A percentile compares a stretch with the other conserved stretches of the same genome.
Evolutionary conservation across 2,329 filamentous ascomycete species (phyloP).

Genomic region (Nothophoma quercina): DNA sequence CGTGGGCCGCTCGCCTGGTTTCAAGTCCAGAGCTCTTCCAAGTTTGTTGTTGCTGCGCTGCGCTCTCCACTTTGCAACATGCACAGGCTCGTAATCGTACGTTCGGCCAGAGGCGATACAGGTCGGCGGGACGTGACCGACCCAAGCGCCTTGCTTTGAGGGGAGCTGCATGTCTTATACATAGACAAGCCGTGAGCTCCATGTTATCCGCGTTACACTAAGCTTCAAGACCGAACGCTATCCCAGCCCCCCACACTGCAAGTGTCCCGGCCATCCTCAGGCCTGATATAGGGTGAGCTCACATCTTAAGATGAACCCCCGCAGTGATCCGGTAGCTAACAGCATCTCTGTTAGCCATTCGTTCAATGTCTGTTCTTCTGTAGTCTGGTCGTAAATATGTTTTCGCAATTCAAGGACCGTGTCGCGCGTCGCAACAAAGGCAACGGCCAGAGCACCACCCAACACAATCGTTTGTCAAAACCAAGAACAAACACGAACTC

Average conservation of each 20-base stretch:
- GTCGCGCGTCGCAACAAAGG: slow-evolving; percentile 28
- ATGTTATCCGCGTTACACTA: slow-evolving; percentile 22
- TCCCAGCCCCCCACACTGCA: slow-evolving; percentile 17
- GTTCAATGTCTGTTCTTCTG: slow-evolving; percentile 24
- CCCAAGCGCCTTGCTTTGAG: slow-evolving; percentile 22
- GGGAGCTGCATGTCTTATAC: slow-evolving; percentile 21
- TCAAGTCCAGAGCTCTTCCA: slow-evolving; percentile 44
- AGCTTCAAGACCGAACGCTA: slow-evolving; percentile 17
- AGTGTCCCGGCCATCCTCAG: slow-evolving; percentile 20
- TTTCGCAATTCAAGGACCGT: slow-evolving; percentile 28
- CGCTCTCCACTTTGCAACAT: slow-evolving; percentile 29
- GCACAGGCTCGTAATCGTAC: slow-evolving; percentile 30
- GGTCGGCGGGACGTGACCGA: slow-evolving; percentile 22
- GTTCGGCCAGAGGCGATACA: slow-evolving; percentile 22
- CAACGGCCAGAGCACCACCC: slow-evolving; percentile 37
- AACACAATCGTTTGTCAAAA: slow-evolving; percentile 43
- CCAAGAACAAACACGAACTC: slow-evolving; percentile 49
- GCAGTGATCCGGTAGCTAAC: slow-evolving; percentile 1
- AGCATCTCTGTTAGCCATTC: slow-evolving; percentile 8
- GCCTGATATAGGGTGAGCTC: slow-evolving; percentile 10
- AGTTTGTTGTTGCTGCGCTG: slow-evolving; percentile 45
- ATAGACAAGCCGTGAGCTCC: slow-evolving; percentile 22
- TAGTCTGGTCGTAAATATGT: slow-evolving; percentile 23
- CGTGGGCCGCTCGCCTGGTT: slow-evolving; percentile 32
- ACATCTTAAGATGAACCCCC: not conserved